These are phyloP conservation scores for Trebouxia sp. DNA, from an alignment of 139 green algal species.

Conservation along the genomic window DNA sequence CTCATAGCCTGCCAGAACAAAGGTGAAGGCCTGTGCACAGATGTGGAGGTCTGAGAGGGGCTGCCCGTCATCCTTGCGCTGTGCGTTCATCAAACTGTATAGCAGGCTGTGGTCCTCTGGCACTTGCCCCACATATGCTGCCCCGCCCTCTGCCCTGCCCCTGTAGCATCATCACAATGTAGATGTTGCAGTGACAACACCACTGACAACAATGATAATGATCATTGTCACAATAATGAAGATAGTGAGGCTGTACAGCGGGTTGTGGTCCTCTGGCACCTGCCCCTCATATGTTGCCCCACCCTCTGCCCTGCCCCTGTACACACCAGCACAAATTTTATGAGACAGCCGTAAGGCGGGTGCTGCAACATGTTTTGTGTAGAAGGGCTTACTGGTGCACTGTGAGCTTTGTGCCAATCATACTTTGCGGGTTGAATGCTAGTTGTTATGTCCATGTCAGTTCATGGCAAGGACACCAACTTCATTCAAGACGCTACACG, in stretches of 20 bases:
- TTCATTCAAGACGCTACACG: too few relatives aligned
- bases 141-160: not conserved
- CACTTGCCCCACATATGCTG: not conserved
- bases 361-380: too few relatives aligned
- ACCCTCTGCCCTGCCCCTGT: too few relatives aligned
- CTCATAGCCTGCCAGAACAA: constrained; percentile 57
- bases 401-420: too few relatives aligned
- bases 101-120: constrained; percentile 8
- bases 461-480: too few relatives aligned
- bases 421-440: too few relatives aligned
- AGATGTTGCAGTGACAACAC: not conserved
- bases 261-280: not conserved
- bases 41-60: constrained; percentile 43
- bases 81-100: constrained; percentile 27
- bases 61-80: constrained; percentile 44
- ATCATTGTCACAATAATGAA: not conserved
- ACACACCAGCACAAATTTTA: not conserved
- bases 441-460: too few relatives aligned
- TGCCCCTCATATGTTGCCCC: too few relatives aligned
- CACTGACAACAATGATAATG: not conserved
- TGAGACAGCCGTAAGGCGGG: not conserved
- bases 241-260: not conserved
- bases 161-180: not conserved
- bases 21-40: constrained; percentile 48
- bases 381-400: too few relatives aligned